These are phyloP conservation scores for Flaveria linearis DNA, from an alignment of 129 eudicot genomes.

Conservation along the genomic window DNA sequence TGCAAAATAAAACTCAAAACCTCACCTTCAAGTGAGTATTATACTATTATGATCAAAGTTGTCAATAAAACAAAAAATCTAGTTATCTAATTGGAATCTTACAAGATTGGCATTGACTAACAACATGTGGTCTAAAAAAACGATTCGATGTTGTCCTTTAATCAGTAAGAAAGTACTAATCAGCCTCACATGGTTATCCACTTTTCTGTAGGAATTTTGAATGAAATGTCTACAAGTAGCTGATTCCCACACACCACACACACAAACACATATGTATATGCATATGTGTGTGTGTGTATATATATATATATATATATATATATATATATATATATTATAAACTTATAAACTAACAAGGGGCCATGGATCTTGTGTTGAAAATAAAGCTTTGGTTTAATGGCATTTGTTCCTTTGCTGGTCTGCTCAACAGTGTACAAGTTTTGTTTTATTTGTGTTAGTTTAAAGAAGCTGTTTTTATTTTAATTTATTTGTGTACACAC, in stretches of 20 bases:
- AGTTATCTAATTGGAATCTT: too few species aligned
- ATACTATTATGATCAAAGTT: not conserved
- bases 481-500: constrained; percentile 20
- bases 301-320: too few species aligned
- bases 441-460: constrained; percentile 47
- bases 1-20: not conserved
- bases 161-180: constrained; percentile 21
- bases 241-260: constrained; percentile 39
- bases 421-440: constrained; percentile 51
- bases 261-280: too few species aligned
- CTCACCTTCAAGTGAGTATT: not conserved
- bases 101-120: constrained; percentile 28
- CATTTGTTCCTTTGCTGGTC: constrained; percentile 50
- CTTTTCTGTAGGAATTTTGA: constrained; percentile 31
- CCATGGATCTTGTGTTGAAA: constrained; percentile 32
- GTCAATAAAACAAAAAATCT: constrained; percentile 16
- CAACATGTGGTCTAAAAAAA: constrained; percentile 38
- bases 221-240: constrained; percentile 52
- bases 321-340: not conserved
- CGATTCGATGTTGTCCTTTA: constrained; percentile 44
- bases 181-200: constrained; percentile 55
- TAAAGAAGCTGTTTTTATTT: constrained; percentile 21
- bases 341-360: not conserved
- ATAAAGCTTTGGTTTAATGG: constrained; percentile 42
- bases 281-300: too few species aligned